Conservation (phyloP, 2,329 filamentous ascomycete species). For the Drechslerella dactyloides region DNA sequence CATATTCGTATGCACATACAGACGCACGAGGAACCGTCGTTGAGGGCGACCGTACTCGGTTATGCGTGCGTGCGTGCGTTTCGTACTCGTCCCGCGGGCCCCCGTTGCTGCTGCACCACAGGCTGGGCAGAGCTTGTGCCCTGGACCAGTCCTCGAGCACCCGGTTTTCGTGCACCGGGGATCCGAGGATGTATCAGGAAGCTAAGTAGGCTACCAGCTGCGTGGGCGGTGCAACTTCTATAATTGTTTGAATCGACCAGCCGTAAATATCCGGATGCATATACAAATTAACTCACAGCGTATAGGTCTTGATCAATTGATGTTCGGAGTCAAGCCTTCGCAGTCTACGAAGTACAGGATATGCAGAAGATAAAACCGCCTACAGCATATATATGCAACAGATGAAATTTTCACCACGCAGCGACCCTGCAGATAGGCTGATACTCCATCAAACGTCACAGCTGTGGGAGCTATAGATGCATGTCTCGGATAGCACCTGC, state of each 20-base stretch:
- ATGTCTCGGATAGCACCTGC: conserved; percentile 3
- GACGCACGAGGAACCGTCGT: no score
- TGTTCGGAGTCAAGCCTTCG: neutral
- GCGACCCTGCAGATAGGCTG: no score
- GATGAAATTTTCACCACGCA: no score
- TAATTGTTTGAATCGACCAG: neutral
- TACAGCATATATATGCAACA: no score
- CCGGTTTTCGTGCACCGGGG: no score
- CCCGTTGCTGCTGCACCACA: neutral
- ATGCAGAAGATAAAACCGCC: neutral
- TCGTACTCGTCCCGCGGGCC: neutral
- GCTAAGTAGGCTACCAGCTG: neutral
- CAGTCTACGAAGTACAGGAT: neutral
- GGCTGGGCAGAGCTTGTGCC: neutral
- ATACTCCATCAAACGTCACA: no score
- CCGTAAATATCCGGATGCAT: neutral
- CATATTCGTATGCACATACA: no score
- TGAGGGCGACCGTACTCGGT: neutral
- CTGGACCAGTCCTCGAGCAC: neutral
- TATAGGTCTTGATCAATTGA: neutral
- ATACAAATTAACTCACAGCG: neutral
- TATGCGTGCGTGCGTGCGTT: neutral
- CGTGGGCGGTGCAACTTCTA: neutral
- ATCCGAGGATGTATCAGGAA: neutral
- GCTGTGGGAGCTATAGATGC: neutral